Conservation (phyloP, 805 yeast species). For the Metschnikowia similis region DNA sequence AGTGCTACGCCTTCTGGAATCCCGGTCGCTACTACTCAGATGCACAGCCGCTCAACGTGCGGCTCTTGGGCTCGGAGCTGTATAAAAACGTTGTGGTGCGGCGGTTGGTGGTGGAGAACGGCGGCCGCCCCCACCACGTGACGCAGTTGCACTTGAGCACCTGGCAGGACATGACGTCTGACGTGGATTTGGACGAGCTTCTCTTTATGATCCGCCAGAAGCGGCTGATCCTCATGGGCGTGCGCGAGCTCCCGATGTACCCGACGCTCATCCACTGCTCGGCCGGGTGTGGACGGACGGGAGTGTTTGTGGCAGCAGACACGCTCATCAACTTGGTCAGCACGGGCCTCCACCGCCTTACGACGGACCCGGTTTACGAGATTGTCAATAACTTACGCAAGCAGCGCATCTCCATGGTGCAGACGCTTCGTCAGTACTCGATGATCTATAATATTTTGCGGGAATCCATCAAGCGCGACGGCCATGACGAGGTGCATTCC, state of each 20-base stretch:
- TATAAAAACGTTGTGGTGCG: constrained; percentile 15
- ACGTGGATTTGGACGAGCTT: constrained; percentile 53
- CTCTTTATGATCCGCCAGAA: constrained; percentile 41
- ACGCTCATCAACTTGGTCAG: constrained; percentile 40
- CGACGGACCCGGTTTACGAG: constrained; percentile 40
- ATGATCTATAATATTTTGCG: constrained; percentile 41
- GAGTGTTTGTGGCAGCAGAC: constrained; percentile 68
- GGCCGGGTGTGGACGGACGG: constrained; percentile 97
- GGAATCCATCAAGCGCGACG: neutral
- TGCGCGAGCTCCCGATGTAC: constrained; percentile 8
- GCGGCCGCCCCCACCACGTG: constrained; percentile 37
- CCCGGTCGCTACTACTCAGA: constrained; percentile 47
- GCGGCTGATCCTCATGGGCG: constrained; percentile 12
- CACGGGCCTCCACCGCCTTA: constrained; percentile 10
- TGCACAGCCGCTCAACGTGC: constrained; percentile 21
- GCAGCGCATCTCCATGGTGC: constrained; percentile 57
- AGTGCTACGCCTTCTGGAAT: constrained; percentile 78
- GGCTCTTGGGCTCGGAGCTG: constrained; percentile 19
- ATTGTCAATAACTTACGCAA: constrained; percentile 46
- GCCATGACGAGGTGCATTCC: no score
- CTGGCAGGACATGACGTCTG: constrained; percentile 83
- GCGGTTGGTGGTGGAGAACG: constrained; percentile 12
- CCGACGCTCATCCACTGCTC: constrained; percentile 69
- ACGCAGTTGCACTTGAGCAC: constrained; percentile 70
- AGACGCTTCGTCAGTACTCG: constrained; percentile 50